These are phyloP conservation scores for Fusarium brevicatenulatum DNA, from an alignment of 2,329 filamentous ascomycete genomes.

Conservation along the genomic window DNA sequence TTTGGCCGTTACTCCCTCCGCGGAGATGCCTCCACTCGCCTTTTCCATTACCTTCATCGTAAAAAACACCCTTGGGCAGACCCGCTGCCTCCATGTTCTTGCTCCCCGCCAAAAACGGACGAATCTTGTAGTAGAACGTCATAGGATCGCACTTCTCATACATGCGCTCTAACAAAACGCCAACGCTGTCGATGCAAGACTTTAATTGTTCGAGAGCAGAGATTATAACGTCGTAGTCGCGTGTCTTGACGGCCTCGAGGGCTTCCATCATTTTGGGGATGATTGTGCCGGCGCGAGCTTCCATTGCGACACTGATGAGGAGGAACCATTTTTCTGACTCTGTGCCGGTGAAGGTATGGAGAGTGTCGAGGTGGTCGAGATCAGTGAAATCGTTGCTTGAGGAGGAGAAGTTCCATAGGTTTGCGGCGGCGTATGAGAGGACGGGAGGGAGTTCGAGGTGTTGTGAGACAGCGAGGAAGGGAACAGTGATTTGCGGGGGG, in stretches of 20 bases:
- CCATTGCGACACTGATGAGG: slow-evolving; percentile 88
- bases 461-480: slow-evolving; percentile 76
- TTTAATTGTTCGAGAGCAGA: slow-evolving; percentile 73
- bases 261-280: slow-evolving; percentile 83
- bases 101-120: slow-evolving; percentile 88
- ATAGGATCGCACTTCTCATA: slow-evolving; percentile 88
- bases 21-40: slow-evolving; percentile 79
- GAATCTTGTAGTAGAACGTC: slow-evolving; percentile 88
- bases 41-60: slow-evolving; percentile 76
- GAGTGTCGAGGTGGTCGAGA: slow-evolving; percentile 74
- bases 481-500: slow-evolving; percentile 80
- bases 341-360: slow-evolving; percentile 89
- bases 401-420: slow-evolving; percentile 89
- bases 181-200: slow-evolving; percentile 74
- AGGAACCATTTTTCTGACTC: slow-evolving; percentile 96
- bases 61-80: slow-evolving; percentile 83
- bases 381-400: slow-evolving; percentile 64
- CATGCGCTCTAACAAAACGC: slow-evolving; percentile 79
- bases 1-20: slow-evolving; percentile 95
- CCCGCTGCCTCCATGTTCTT: slow-evolving; percentile 92
- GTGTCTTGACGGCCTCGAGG: slow-evolving; percentile 72
- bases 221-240: slow-evolving; percentile 70
- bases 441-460: slow-evolving; percentile 86
- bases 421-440: slow-evolving; percentile 87
- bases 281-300: slow-evolving; percentile 79